phyloP scores from a whole-genome alignment of 768 basidiomycete genomes.

The Erythrobasidium yunnanense region DNA sequence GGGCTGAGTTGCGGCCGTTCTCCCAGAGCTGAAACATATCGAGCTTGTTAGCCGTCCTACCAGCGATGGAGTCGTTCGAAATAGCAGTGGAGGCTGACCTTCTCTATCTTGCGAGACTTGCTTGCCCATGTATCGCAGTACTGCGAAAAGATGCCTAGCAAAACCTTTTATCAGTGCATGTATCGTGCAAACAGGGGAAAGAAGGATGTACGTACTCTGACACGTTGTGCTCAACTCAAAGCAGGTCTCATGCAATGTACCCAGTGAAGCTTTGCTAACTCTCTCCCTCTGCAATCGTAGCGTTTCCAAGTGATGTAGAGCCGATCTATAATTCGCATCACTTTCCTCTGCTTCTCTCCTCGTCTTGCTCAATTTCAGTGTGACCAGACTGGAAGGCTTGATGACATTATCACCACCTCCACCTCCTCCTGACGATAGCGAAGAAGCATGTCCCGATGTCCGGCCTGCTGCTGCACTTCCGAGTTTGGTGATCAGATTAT shows the following conservation, averaged over 20 bases:
- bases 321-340: constrained; percentile 25
- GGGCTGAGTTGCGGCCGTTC: neutral
- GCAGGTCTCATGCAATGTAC: constrained; percentile 32
- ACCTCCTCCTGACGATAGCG: neutral
- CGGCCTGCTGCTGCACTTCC: constrained; percentile 10
- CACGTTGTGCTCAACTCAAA: constrained; percentile 28
- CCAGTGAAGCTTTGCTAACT: constrained; percentile 30
- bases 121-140: constrained; percentile 19
- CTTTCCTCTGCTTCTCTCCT: constrained; percentile 37
- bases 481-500: constrained; percentile 23
- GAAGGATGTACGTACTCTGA: too few relatives aligned
- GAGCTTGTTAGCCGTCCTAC: neutral
- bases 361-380: constrained; percentile 5
- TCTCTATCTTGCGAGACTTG: constrained; percentile 27
- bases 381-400: neutral
- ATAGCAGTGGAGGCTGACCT: neutral
- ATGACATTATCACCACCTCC: neutral
- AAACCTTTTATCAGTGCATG: too few relatives aligned
- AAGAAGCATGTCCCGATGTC: neutral
- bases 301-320: constrained; percentile 36
- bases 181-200: too few relatives aligned
- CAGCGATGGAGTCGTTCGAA: neutral
- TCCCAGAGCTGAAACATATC: neutral
- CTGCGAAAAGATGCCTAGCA: constrained; percentile 27
- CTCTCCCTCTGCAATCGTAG: constrained; percentile 35